Evolutionary conservation across 2,329 filamentous ascomycete species (phyloP).

Genomic region (Chaetomiaceae sp.): DNA sequence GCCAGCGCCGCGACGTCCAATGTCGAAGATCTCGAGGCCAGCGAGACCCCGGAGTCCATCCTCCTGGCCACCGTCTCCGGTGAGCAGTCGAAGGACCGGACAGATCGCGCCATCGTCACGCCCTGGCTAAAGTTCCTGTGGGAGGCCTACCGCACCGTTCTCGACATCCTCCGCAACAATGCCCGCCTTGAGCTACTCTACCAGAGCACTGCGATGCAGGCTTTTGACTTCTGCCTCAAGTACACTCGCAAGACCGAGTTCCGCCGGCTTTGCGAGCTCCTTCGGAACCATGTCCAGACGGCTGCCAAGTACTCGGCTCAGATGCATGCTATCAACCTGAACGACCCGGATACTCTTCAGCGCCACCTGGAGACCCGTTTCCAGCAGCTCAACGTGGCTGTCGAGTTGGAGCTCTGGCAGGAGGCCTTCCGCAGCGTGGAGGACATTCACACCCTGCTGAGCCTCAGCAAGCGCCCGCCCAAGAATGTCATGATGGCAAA

Average conservation of each 20-base stretch:
- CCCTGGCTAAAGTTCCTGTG: slow-evolving; percentile 99
- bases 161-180: slow-evolving; percentile 99
- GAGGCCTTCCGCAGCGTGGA: slow-evolving; percentile 99
- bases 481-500: slow-evolving; percentile 99
- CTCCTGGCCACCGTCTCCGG: slow-evolving; percentile 95
- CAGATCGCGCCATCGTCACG: slow-evolving; percentile 95
- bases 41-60: slow-evolving; percentile 96
- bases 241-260: slow-evolving; percentile 99
- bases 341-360: slow-evolving; percentile 93
- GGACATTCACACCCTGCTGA: slow-evolving; percentile 96
- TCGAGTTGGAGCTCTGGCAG: slow-evolving; percentile 97
- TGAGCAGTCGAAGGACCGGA: slow-evolving; percentile 94
- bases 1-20: slow-evolving; percentile 64
- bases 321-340: slow-evolving; percentile 99
- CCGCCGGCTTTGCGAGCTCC: slow-evolving; percentile 92
- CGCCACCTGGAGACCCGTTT: slow-evolving; percentile 97
- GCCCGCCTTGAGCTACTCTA: slow-evolving; percentile 95
- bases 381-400: slow-evolving; percentile 95
- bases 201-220: slow-evolving; percentile 95
- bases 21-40: slow-evolving; percentile 92
- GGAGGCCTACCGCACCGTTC: slow-evolving; percentile 97
- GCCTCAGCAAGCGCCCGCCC: slow-evolving; percentile 92
- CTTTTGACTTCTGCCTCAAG: slow-evolving; percentile 97
- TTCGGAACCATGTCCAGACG: slow-evolving; percentile 97
- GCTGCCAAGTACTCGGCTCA: slow-evolving; percentile 98